Evolutionary conservation across 2,329 filamentous ascomycete species (phyloP).

Genomic region (Endoconidiophora polonica): DNA sequence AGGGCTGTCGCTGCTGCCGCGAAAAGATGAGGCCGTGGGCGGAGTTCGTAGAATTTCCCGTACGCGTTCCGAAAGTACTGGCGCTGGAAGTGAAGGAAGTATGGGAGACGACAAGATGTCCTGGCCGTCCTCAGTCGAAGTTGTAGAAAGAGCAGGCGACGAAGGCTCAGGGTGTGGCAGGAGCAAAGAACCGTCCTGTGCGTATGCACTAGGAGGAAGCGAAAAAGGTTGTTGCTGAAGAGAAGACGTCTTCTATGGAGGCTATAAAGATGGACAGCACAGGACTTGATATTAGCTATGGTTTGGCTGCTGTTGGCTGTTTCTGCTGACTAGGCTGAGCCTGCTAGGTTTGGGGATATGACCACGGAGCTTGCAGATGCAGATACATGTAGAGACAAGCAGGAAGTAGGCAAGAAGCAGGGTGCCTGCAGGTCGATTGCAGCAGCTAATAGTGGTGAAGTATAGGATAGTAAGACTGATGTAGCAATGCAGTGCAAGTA

Average conservation of each 20-base stretch:
- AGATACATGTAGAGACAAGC: constrained; percentile 1
- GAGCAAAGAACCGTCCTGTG: constrained; percentile 37
- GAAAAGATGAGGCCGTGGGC: constrained; percentile 17
- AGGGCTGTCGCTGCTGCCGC: not conserved
- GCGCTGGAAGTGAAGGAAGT: constrained; percentile 41
- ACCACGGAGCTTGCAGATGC: too few relatives aligned
- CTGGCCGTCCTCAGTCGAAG: constrained; percentile 44
- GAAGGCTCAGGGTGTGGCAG: constrained; percentile 23
- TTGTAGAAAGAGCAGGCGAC: constrained; percentile 44
- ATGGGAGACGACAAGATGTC: constrained; percentile 33
- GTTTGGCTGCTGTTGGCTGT: too few relatives aligned
- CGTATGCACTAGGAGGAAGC: constrained; percentile 41
- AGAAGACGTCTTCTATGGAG: constrained; percentile 38
- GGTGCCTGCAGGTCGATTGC: too few relatives aligned
- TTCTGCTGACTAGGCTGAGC: too few relatives aligned
- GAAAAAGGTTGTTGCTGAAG: constrained; percentile 27
- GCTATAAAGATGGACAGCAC: constrained; percentile 4
- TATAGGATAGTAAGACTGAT: not conserved
- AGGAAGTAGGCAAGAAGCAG: constrained; percentile 1
- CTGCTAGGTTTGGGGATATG: too few relatives aligned
- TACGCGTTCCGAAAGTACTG: constrained; percentile 39
- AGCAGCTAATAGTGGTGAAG: not conserved
- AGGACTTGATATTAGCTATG: not conserved
- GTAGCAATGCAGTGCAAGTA: not conserved
- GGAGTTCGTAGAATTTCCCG: constrained; percentile 40